Evolutionary conservation across 495 filamentous ascomycete genomes (phyloP).

Genomic region (Cladorrhinum samala): DNA sequence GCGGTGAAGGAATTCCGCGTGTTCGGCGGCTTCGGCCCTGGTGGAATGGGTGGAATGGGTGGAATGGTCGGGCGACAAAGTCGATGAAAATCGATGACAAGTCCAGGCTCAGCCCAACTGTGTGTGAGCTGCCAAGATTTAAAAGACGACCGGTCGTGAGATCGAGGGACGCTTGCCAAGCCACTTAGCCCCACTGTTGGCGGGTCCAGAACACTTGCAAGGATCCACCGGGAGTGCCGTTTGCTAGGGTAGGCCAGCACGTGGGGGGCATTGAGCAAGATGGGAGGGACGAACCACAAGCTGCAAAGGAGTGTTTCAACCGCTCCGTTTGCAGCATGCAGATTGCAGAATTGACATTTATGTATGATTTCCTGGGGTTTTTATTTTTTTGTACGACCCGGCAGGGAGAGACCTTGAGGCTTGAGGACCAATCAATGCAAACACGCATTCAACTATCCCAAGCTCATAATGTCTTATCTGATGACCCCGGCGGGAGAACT

Average conservation of each 20-base stretch:
- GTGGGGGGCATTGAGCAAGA: slow-evolving; percentile 7
- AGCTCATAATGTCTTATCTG: no score
- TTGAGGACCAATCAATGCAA: no score
- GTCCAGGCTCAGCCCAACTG: neutral
- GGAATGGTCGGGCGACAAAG: no score
- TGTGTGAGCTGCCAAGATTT: neutral
- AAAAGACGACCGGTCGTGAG: neutral
- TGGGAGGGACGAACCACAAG: slow-evolving; percentile 2
- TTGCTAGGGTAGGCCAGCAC: neutral
- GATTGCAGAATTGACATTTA: no score
- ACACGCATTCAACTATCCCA: no score
- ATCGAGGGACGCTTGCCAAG: slow-evolving; percentile 6
- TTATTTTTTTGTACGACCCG: no score
- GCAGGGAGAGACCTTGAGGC: no score
- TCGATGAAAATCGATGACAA: no score
- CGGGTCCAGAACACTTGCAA: slow-evolving; percentile 4
- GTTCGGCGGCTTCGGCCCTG: no score
- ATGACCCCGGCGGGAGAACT: no score
- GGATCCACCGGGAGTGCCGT: neutral
- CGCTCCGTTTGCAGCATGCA: neutral
- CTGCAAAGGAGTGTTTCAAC: neutral
- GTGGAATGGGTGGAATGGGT: no score
- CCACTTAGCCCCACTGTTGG: slow-evolving; percentile 1
- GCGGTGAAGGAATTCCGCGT: neutral
- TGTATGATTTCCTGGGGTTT: no score